Evolutionary conservation across 129 eudicot genomes (phyloP).

Genomic region (Scalesia atractyloides): DNA sequence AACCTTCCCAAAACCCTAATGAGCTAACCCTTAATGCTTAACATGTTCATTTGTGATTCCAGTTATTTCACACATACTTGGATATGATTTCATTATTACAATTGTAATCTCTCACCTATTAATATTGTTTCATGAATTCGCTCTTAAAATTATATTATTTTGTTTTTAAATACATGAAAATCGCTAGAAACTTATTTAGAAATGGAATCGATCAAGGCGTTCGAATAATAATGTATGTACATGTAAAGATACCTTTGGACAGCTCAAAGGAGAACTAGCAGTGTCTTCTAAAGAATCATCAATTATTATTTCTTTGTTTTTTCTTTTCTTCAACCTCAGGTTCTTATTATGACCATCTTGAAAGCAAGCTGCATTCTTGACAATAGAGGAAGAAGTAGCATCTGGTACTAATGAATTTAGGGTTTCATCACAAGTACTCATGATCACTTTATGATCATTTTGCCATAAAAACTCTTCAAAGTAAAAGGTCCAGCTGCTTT

Average conservation of each 20-base stretch:
- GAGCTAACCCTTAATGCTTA: background rate
- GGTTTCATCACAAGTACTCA: conserved; percentile 36
- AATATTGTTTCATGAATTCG: no score
- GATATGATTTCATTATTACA: no score
- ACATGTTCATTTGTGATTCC: background rate
- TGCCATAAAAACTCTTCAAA: conserved; percentile 52
- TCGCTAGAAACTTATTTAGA: background rate
- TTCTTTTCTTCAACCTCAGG: conserved; percentile 56
- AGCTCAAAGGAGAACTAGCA: conserved; percentile 73
- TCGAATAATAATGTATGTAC: background rate
- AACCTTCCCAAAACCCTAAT: conserved; percentile 12
- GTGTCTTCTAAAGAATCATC: conserved; percentile 76
- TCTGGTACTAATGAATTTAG: conserved; percentile 42
- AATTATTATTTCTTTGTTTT: conserved; percentile 28
- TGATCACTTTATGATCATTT: conserved; percentile 31
- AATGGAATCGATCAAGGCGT: background rate
- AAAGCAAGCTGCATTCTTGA: conserved; percentile 29
- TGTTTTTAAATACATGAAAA: conserved; percentile 1
- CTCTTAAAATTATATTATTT: no score
- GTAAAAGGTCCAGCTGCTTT: conserved; percentile 85
- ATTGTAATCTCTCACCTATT: no score
- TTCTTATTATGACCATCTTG: conserved; percentile 29
- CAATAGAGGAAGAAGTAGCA: conserved; percentile 49
- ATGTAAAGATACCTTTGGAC: conserved; percentile 56
- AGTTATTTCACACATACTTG: background rate